Evolutionary conservation across 441 rosid genomes (phyloP).

Genomic region (Adansonia grandidieri): DNA sequence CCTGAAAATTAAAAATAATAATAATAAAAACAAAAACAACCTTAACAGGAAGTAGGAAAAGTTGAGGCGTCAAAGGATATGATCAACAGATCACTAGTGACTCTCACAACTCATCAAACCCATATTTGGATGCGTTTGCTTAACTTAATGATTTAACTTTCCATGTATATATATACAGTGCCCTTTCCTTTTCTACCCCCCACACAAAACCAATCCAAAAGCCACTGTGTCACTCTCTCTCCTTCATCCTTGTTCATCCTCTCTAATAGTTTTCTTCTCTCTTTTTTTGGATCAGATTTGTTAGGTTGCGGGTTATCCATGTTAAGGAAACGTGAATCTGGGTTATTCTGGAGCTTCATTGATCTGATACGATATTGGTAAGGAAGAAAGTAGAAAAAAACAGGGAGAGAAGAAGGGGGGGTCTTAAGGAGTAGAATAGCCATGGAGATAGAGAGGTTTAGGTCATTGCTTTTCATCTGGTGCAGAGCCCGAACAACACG

Average conservation of each 20-base stretch:
- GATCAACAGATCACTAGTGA: not conserved
- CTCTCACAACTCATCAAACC: not conserved
- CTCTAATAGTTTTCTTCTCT: not conserved
- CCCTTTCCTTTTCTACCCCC: not conserved
- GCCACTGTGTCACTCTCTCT: not conserved
- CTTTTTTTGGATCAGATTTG: not conserved
- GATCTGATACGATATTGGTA: slow-evolving; percentile 21
- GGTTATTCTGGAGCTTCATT: slow-evolving; percentile 15
- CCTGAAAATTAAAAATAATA: not conserved
- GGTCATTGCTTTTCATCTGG: slow-evolving; percentile 43
- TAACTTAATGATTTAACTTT: not conserved
- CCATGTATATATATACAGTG: not conserved
- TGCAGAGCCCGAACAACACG: slow-evolving; percentile 34
- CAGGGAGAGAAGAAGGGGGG: not conserved
- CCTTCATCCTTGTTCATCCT: not conserved
- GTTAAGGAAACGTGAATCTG: not conserved
- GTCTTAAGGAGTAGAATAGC: not conserved
- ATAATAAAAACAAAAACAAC: not conserved
- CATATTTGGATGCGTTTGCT: not conserved
- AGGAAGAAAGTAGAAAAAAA: not conserved
- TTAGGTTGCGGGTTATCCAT: slow-evolving; percentile 23
- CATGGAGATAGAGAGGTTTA: slow-evolving; percentile 53
- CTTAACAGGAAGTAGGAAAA: not conserved
- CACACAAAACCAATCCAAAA: not conserved
- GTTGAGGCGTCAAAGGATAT: not conserved